Percentiles rank a stretch among this genome's conserved stretches.
These are phyloP conservation scores for Tephrocybe sp. DNA, from an alignment of 768 basidiomycete species.

Conservation along the genomic window DNA sequence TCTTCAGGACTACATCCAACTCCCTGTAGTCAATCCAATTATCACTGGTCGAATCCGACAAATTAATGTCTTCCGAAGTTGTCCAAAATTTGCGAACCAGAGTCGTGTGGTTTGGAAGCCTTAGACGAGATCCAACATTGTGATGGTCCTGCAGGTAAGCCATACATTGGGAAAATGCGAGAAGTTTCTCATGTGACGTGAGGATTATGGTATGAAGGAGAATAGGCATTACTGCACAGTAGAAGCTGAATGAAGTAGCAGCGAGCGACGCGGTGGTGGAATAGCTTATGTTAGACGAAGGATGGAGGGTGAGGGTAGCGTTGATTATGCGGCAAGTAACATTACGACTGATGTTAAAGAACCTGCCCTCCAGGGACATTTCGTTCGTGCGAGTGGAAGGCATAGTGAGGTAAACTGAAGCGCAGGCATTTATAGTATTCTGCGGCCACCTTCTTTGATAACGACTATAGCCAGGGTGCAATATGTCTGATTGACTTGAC, in stretches of 20 bases:
- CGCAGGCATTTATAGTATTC: no score
- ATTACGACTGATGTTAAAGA: background rate
- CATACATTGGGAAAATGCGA: conserved; percentile 32
- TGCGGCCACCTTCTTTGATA: no score
- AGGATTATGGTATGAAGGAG: conserved; percentile 40
- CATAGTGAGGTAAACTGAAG: no score
- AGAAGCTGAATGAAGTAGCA: conserved; percentile 32
- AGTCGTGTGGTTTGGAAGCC: conserved; percentile 27
- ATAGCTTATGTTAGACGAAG: conserved; percentile 14
- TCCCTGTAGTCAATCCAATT: conserved; percentile 17
- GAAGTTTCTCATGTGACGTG: conserved; percentile 23
- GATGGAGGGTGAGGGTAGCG: background rate
- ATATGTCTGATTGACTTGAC: no score
- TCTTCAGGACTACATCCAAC: conserved; percentile 22
- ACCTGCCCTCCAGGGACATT: no score
- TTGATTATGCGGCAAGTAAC: background rate
- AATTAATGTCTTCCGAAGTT: conserved; percentile 12
- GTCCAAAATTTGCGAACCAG: conserved; percentile 35
- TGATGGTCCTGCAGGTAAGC: conserved; percentile 24
- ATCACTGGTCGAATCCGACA: conserved; percentile 18
- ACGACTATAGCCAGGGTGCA: no score
- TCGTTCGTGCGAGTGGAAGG: no score
- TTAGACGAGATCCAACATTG: conserved; percentile 19
- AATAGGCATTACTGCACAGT: conserved; percentile 34
- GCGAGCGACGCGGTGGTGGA: conserved; percentile 30